These are phyloP conservation scores for Pestalotiopsis sp. DNA, from an alignment of 2,329 filamentous ascomycete genomes.

Conservation along the genomic window DNA sequence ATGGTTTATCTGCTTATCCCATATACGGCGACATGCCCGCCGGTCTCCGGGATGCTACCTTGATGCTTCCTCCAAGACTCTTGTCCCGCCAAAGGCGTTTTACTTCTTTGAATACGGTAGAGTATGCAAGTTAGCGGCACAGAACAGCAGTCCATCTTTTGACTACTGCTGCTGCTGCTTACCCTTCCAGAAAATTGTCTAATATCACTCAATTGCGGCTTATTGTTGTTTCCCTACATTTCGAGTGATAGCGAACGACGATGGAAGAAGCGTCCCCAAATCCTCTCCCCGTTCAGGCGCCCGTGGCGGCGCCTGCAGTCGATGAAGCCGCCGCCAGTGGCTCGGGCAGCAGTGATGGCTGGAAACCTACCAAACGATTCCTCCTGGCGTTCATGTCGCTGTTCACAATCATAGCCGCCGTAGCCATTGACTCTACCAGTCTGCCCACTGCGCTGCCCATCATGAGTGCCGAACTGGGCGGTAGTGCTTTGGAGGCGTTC, in stretches of 20 bases:
- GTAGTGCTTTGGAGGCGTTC: constrained; percentile 62
- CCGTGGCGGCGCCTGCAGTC: neutral
- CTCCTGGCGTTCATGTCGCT: constrained; percentile 51
- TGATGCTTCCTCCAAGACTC: neutral
- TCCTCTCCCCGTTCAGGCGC: neutral
- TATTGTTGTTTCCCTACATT: neutral
- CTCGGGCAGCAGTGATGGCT: constrained; percentile 3
- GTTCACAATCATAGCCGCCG: constrained; percentile 57
- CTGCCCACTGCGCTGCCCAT: constrained; percentile 61
- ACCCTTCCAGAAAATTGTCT: neutral
- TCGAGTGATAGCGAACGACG: neutral
- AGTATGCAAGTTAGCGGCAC: neutral
- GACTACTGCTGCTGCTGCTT: neutral
- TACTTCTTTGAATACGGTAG: neutral
- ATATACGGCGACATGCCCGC: neutral
- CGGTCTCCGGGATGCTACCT: neutral
- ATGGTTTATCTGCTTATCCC: neutral
- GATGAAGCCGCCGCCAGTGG: neutral
- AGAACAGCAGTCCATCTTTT: neutral
- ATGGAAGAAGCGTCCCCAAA: neutral
- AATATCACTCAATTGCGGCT: neutral
- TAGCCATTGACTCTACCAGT: constrained; percentile 65
- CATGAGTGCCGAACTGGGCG: constrained; percentile 50
- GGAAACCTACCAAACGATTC: constrained; percentile 36
- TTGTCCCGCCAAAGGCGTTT: neutral